Base-by-base conservation (phyloP, 495 filamentous ascomycete species). In the Tetracladium marchalianum region DNA sequence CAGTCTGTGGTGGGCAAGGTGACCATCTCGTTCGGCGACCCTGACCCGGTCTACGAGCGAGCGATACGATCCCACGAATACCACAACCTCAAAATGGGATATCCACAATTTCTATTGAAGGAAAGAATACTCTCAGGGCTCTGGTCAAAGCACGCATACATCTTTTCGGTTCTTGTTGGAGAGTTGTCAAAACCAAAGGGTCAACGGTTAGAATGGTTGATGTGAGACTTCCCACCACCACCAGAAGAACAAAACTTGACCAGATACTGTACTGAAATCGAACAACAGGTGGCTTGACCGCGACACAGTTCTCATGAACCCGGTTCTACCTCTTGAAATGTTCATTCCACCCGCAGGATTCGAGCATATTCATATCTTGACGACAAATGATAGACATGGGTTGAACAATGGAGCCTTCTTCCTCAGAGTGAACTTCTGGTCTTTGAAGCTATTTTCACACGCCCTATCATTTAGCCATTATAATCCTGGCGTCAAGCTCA, bases 381-480 rank as follows among this genome's bases (percentile, higher is more conserved):
- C 70, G 19, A 62, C 63, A 1, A 60, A 71, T 44, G 74, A 79
- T 62, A 66, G 63, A 61, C 70, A 77, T 53, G 72, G 75, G 1
- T 62, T 77, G 31, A 79, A 79, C 58, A 71, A 72, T 45, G 74
- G 75, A 17, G 64, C 71, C 18, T 79, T 79, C 52, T 61, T 67
- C 5, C 53, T 77, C 39, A 65, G 70, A 24, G 68, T 76, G 11
- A 60, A 62, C 41, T 52, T 56, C 12, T 77, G 74, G 73, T 64
- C 65, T 5, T 63, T 74, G 35, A 59, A 71, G 9, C 57, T 76
- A 12, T 62, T 79, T 41, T 64, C 63, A 18, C 62, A 63, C 31
- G 62, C 66, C 4, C 47, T 75, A 1, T 58, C 70, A 5, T 69
- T 68, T 48, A 68, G 65, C 12, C 54, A 64, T 39, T 67, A 69